phyloP scores from a whole-genome alignment of 2,329 filamentous ascomycete genomes.

The Aspergillus vadensis region DNA sequence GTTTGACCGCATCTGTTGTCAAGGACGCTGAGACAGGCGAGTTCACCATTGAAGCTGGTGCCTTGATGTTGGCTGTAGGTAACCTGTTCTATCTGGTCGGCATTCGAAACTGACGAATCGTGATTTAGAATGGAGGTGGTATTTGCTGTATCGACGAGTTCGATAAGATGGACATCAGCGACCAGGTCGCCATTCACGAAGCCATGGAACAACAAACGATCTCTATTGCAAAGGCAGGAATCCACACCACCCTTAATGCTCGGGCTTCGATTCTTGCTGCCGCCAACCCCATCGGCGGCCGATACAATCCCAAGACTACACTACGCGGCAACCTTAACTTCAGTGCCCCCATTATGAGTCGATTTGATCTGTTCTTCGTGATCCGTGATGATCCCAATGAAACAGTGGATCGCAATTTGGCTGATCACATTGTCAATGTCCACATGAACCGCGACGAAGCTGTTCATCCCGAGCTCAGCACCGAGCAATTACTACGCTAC shows the following conservation, averaged over 20 bases:
- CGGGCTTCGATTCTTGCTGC: constrained; percentile 93
- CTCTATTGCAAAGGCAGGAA: constrained; percentile 96
- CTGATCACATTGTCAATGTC: constrained; percentile 90
- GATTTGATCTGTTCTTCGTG: constrained; percentile 98
- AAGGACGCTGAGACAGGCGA: constrained; percentile 99
- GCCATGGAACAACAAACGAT: constrained; percentile 99
- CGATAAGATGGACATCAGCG: constrained; percentile 97
- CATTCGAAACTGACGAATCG: not conserved
- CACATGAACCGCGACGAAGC: constrained; percentile 92
- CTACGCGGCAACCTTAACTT: constrained; percentile 96
- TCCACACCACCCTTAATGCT: constrained; percentile 95
- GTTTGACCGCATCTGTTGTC: constrained; percentile 93
- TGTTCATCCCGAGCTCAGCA: constrained; percentile 89
- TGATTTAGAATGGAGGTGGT: constrained; percentile 68
- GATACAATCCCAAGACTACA: constrained; percentile 94
- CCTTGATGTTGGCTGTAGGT: constrained; percentile 82
- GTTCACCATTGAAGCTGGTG: constrained; percentile 97
- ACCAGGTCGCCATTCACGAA: constrained; percentile 99
- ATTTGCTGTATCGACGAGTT: constrained; percentile 99
- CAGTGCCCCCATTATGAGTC: constrained; percentile 98
- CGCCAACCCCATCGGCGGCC: constrained; percentile 90
- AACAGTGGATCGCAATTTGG: constrained; percentile 82
- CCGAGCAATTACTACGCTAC: constrained; percentile 93
- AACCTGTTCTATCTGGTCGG: not conserved
- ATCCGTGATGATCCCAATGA: constrained; percentile 97